These are phyloP conservation scores for Annulohypoxylon stygium DNA, from an alignment of 495 filamentous ascomycete species.

Conservation along the genomic window DNA sequence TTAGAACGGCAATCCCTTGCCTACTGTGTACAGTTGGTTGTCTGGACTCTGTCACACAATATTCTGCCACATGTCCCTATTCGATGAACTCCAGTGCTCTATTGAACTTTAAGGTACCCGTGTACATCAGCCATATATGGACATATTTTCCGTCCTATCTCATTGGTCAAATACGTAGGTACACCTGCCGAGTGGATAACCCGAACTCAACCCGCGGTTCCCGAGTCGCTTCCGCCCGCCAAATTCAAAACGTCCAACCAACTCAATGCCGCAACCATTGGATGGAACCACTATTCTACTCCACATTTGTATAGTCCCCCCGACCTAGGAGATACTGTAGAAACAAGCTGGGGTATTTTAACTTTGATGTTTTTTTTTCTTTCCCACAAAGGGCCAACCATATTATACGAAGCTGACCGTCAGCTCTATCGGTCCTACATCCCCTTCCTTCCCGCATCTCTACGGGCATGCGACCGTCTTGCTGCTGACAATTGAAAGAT, in stretches of 20 bases:
- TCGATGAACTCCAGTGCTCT: not conserved
- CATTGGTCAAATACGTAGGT: not conserved
- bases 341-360: slow-evolving; percentile 3
- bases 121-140: slow-evolving; percentile 10
- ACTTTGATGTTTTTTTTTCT: slow-evolving; percentile 12
- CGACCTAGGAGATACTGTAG: slow-evolving; percentile 36
- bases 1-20: not conserved
- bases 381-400: slow-evolving; percentile 10
- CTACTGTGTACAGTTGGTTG: too few relatives aligned
- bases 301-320: slow-evolving; percentile 35
- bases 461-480: slow-evolving; percentile 25
- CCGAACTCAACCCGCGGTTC: slow-evolving; percentile 12
- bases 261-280: slow-evolving; percentile 7
- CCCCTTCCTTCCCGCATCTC: slow-evolving; percentile 1
- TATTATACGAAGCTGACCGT: slow-evolving; percentile 21
- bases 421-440: slow-evolving; percentile 9
- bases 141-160: not conserved
- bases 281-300: slow-evolving; percentile 6
- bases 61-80: not conserved
- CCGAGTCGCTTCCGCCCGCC: slow-evolving; percentile 10
- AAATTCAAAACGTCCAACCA: slow-evolving; percentile 10
- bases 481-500: slow-evolving; percentile 24
- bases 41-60: not conserved
- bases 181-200: slow-evolving; percentile 7
- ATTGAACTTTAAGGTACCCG: not conserved